Evolutionary conservation across 495 filamentous ascomycete genomes (phyloP), one percentile per base, ranked within the genome.

Genomic region (Halenospora varia): DNA sequence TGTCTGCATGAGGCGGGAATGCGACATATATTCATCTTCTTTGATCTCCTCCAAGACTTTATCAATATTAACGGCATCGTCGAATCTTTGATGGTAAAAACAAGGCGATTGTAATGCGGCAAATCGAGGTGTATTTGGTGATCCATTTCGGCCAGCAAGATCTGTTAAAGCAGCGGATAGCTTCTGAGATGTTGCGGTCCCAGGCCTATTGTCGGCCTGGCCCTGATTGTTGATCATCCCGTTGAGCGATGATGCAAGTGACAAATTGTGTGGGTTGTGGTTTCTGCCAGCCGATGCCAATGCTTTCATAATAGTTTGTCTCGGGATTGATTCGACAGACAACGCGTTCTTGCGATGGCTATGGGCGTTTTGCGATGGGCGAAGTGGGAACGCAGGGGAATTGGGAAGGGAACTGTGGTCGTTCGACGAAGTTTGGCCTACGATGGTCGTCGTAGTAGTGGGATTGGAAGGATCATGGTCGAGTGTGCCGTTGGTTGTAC

Each of bases 1-100:
- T 0, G 95, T 98, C 71, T 96, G 93, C 51, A 97, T 85, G 25
- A 98, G 79, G 23, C 92, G 84, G 2, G 90, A 95, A 71, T 97
- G 95, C 17, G 90, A 95, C 68, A 95, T 83, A 73, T 81, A 91
- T 59, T 96, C 91, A 69, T 96, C 90, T 50, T 88, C 89, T 66
- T 81, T 78, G 47, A 97, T 95, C 74, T 98, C 94, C 69, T 97
- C 94, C 1, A 98, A 78, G 2, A 98, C 92, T 68, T 88, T 95
- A 54, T 95, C 89, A 44, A 97, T 87, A 70, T 98, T 92, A 60
- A 98, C 89, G 8, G 92, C 92, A 68, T 96, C 90, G 56, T 96
- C 94, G 67, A 98, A 97, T 41, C 91, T 82, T 71, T 92, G 87
- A 71, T 98, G 94, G 78, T 96, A 97, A 73, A 93, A 97, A 72